A percentile compares a stretch with the other conserved stretches of the same genome.
phyloP scores from a whole-genome alignment of 148 eudicot genomes.

The Arbutus unedo region DNA sequence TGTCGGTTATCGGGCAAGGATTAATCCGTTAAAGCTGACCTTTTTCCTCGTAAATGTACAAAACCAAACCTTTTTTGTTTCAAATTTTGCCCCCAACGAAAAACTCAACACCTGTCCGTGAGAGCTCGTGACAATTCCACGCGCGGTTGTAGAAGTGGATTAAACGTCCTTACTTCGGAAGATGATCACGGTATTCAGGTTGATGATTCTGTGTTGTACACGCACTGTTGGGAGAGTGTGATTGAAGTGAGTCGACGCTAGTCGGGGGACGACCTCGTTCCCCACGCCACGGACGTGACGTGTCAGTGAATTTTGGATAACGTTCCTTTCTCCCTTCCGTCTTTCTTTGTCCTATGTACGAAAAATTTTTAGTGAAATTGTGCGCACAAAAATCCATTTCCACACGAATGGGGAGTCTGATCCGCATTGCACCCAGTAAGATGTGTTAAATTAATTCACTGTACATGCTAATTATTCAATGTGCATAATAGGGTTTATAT shows the following conservation, averaged over 20 bases:
- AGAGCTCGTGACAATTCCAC: too few relatives aligned
- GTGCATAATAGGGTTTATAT: too few relatives aligned
- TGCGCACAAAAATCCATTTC: too few relatives aligned
- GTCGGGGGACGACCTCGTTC: neutral
- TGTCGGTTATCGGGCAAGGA: neutral
- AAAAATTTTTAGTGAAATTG: too few relatives aligned
- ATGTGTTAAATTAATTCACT: too few relatives aligned
- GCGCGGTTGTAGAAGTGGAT: too few relatives aligned
- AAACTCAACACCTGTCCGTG: neutral
- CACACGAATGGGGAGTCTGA: too few relatives aligned
- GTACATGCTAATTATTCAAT: too few relatives aligned
- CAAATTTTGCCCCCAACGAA: neutral
- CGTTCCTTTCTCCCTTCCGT: neutral
- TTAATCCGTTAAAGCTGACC: neutral
- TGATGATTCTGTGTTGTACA: too few relatives aligned
- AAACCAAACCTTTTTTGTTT: neutral
- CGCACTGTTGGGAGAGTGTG: neutral
- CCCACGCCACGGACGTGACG: neutral
- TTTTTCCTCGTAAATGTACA: neutral
- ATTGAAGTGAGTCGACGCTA: neutral
- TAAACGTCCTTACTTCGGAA: too few relatives aligned
- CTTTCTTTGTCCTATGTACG: neutral
- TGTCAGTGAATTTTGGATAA: neutral
- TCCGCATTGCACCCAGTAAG: too few relatives aligned
- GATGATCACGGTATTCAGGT: too few relatives aligned